Conservation (phyloP, 2,329 filamentous ascomycete species). For the Colletotrichum sp. region DNA sequence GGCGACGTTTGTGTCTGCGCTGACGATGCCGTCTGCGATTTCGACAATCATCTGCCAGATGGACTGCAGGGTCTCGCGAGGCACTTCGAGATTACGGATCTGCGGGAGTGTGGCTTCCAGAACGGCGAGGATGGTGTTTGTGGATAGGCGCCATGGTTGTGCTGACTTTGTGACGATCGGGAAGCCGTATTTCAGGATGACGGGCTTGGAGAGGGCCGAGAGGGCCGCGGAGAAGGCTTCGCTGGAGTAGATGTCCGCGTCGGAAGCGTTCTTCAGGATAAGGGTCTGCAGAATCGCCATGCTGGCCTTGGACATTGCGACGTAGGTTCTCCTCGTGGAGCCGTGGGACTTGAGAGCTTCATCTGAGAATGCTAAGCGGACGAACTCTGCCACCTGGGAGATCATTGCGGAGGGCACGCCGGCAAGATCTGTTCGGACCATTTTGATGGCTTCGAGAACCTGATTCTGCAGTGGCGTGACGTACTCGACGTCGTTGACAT, state of each 20-base stretch:
- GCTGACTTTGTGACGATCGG: conserved; percentile 71
- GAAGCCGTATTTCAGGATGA: conserved; percentile 83
- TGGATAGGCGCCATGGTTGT: conserved; percentile 82
- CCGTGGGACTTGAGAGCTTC: conserved; percentile 31
- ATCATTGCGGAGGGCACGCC: conserved; percentile 74
- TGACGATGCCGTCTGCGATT: conserved; percentile 72
- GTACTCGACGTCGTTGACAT: conserved; percentile 75
- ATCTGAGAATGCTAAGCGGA: conserved; percentile 69
- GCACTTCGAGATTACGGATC: conserved; percentile 54
- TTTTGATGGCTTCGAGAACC: conserved; percentile 70
- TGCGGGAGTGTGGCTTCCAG: conserved; percentile 70
- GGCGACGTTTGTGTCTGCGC: conserved; percentile 62
- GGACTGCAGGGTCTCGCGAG: conserved; percentile 49
- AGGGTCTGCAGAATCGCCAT: conserved; percentile 73
- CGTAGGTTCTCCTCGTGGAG: conserved; percentile 73
- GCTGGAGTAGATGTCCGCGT: conserved; percentile 72
- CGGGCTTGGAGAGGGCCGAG: conserved; percentile 70
- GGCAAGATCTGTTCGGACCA: conserved; percentile 69
- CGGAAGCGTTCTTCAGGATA: conserved; percentile 62
- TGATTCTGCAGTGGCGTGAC: conserved; percentile 75
- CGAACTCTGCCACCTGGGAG: conserved; percentile 72
- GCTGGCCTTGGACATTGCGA: conserved; percentile 85
- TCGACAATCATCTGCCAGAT: conserved; percentile 76
- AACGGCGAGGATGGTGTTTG: conserved; percentile 71
- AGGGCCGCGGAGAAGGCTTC: conserved; percentile 71